A percentile compares a stretch with the other conserved stretches of the same genome.
Evolutionary conservation across 805 yeast species (phyloP).

Genomic region (Kuraishia floccosa): DNA sequence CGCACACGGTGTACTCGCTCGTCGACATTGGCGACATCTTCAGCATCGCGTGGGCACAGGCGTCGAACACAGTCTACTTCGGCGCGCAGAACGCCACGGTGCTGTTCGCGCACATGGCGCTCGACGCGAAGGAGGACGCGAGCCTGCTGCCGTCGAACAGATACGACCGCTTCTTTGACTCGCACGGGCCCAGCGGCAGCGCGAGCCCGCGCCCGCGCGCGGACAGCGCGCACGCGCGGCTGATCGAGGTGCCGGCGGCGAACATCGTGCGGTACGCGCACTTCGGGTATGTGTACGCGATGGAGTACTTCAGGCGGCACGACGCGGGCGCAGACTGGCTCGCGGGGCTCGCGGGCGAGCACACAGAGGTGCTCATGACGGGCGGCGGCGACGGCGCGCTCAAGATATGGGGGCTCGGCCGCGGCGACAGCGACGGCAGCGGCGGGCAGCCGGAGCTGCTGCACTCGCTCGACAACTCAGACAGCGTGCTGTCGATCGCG

Average conservation of each 20-base stretch:
- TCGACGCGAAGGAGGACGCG: slow-evolving; percentile 14
- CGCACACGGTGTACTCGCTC: slow-evolving; percentile 72
- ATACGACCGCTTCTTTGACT: slow-evolving; percentile 81
- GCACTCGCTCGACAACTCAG: slow-evolving; percentile 46
- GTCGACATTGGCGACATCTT: slow-evolving; percentile 92
- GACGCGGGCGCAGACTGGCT: slow-evolving; percentile 13
- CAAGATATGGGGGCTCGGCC: slow-evolving; percentile 60
- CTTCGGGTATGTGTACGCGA: slow-evolving; percentile 77
- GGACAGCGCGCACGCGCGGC: slow-evolving; percentile 18
- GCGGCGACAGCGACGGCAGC: background rate
- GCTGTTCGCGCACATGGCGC: slow-evolving; percentile 47
- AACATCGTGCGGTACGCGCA: slow-evolving; percentile 79
- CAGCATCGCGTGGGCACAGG: slow-evolving; percentile 60
- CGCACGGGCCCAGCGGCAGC: slow-evolving; percentile 73
- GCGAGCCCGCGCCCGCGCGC: slow-evolving; percentile 3
- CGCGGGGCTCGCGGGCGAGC: slow-evolving; percentile 12
- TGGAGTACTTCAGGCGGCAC: slow-evolving; percentile 25
- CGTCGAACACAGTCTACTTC: slow-evolving; percentile 51
- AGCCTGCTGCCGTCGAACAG: slow-evolving; percentile 49
- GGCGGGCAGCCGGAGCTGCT: slow-evolving; percentile 11
- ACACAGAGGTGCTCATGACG: slow-evolving; percentile 33
- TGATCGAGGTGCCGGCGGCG: slow-evolving; percentile 56
- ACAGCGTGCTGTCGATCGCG: slow-evolving; percentile 62
- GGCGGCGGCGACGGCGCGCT: slow-evolving; percentile 90
- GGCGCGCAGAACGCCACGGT: slow-evolving; percentile 93